Evolutionary conservation across 2,329 filamentous ascomycete genomes (phyloP).

Genomic region (Fusarium solani-melongenae): DNA sequence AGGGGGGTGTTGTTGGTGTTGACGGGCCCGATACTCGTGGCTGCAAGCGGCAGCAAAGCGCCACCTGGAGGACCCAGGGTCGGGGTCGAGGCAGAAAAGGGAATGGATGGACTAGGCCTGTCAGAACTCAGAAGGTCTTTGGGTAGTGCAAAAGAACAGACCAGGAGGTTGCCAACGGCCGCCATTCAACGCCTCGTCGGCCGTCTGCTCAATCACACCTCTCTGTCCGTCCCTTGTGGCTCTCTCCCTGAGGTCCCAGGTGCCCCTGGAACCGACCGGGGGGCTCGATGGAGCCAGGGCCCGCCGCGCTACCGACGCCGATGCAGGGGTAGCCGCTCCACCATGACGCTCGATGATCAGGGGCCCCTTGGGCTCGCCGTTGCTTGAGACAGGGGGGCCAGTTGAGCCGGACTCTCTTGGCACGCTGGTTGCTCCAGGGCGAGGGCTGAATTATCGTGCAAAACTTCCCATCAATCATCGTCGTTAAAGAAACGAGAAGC

Average conservation of each 20-base stretch:
- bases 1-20: slow-evolving; percentile 27
- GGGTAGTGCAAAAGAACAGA: slow-evolving; percentile 8
- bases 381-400: slow-evolving; percentile 10
- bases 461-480: slow-evolving; percentile 39
- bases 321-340: slow-evolving; percentile 25
- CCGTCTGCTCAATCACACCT: slow-evolving; percentile 22
- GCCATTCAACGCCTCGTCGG: slow-evolving; percentile 28
- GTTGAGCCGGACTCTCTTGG: slow-evolving; percentile 33
- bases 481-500: slow-evolving; percentile 10
- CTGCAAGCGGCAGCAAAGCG: slow-evolving; percentile 27
- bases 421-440: slow-evolving; percentile 9
- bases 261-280: slow-evolving; percentile 31
- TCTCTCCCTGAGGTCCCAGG: background rate
- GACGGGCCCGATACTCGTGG: slow-evolving; percentile 23
- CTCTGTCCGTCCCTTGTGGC: slow-evolving; percentile 13
- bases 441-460: slow-evolving; percentile 6
- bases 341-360: slow-evolving; percentile 36
- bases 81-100: slow-evolving; percentile 34
- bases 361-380: slow-evolving; percentile 19
- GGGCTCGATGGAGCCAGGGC: slow-evolving; percentile 15
- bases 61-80: slow-evolving; percentile 31
- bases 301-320: slow-evolving; percentile 26
- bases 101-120: slow-evolving; percentile 39
- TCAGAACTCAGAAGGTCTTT: slow-evolving; percentile 30
- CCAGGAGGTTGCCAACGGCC: slow-evolving; percentile 30